Evolutionary conservation across 768 basidiomycete genomes (phyloP).

Genomic region (Pleurotus djamor): DNA sequence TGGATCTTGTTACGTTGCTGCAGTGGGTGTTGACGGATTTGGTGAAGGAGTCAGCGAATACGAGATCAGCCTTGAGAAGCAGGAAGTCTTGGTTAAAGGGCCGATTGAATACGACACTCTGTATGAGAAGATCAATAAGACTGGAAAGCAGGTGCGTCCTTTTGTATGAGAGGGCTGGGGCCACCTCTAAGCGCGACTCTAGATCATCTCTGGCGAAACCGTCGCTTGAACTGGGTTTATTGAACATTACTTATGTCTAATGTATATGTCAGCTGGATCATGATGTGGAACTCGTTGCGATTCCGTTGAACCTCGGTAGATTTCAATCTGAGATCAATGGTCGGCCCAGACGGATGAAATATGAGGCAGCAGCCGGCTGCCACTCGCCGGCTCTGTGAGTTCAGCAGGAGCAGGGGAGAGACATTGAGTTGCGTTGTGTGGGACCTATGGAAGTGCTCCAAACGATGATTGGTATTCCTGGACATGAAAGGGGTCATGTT

Average conservation of each 20-base stretch:
- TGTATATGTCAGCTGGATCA: too few species aligned
- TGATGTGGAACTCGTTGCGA: too few species aligned
- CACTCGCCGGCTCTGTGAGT: too few species aligned
- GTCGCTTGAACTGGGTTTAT: conserved; percentile 24
- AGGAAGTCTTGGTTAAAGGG: conserved; percentile 71
- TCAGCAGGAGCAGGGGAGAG: too few species aligned
- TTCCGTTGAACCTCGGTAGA: too few species aligned
- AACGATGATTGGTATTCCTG: neutral
- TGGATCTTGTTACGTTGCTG: conserved; percentile 15
- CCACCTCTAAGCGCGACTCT: neutral
- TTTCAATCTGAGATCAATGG: too few species aligned
- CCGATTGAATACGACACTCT: conserved; percentile 61
- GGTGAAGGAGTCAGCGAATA: conserved; percentile 52
- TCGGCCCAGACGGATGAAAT: too few species aligned
- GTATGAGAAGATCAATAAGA: conserved; percentile 80
- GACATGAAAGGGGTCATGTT: neutral
- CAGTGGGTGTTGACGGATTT: neutral
- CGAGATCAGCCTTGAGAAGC: conserved; percentile 62
- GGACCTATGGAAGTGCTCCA: neutral
- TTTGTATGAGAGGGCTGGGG: neutral
- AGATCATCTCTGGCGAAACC: conserved; percentile 47
- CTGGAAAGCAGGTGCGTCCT: conserved; percentile 76
- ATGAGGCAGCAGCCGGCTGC: too few species aligned
- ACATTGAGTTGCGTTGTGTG: too few species aligned
- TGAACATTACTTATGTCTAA: too few species aligned